phyloP scores from a whole-genome alignment of 306 rosid genomes.

The Citrullus colocynthis region DNA sequence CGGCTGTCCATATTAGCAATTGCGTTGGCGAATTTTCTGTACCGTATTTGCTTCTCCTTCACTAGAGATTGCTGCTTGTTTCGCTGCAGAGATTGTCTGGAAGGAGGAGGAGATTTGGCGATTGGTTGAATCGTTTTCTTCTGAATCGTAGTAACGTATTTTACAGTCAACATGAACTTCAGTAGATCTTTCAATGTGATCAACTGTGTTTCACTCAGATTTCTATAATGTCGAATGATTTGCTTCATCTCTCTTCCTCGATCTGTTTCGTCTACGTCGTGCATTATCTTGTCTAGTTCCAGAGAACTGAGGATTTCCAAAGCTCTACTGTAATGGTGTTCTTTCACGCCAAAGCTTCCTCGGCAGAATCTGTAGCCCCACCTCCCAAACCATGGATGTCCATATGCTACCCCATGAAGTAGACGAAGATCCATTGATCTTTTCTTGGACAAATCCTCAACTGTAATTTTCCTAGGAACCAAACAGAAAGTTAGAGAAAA shows the following conservation, averaged over 20 bases:
- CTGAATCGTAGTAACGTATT: conserved; percentile 32
- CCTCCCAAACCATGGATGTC: conserved; percentile 85
- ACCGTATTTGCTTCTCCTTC: conserved; percentile 50
- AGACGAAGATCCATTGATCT: conserved; percentile 73
- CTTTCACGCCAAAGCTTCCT: conserved; percentile 66
- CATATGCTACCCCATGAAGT: conserved; percentile 79
- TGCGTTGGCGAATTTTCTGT: conserved; percentile 42
- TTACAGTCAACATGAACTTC: conserved; percentile 67
- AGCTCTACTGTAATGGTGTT: conserved; percentile 37
- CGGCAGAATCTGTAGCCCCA: conserved; percentile 73
- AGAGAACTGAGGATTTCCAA: conserved; percentile 42
- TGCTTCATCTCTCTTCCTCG: conserved; percentile 34
- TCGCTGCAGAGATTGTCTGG: conserved; percentile 19
- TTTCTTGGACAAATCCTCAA: conserved; percentile 63
- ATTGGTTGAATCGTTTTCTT: conserved; percentile 13
- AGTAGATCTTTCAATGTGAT: conserved; percentile 57
- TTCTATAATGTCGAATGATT: conserved; percentile 54
- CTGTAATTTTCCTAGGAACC: conserved; percentile 45
- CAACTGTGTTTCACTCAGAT: conserved; percentile 66
- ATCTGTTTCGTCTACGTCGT: conserved; percentile 5
- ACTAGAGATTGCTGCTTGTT: conserved; percentile 15
- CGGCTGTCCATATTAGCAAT: conserved; percentile 77
- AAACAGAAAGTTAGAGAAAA: conserved; percentile 6
- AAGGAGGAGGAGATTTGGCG: conserved; percentile 17
- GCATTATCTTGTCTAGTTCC: conserved; percentile 10